phyloP scores from a whole-genome alignment of 176 grass and related monocot genomes.

The Aegilops tauschii region DNA sequence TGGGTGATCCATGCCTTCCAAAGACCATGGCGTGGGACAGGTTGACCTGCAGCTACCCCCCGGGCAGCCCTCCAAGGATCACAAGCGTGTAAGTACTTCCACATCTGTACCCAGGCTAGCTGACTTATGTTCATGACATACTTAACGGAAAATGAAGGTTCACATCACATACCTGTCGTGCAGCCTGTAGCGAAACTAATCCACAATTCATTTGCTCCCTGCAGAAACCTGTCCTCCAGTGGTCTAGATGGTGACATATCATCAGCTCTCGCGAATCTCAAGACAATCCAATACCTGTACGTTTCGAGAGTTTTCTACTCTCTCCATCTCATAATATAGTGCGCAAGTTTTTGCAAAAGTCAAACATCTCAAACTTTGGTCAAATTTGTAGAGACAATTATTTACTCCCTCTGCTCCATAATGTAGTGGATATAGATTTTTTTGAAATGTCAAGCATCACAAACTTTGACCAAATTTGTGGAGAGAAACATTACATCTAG shows the following conservation, averaged over 20 bases:
- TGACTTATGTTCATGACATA: not conserved
- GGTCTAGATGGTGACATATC: slow-evolving; percentile 47
- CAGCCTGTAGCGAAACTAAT: not conserved
- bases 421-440: too few species aligned
- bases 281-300: slow-evolving; percentile 42
- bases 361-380: too few species aligned
- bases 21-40: slow-evolving; percentile 48
- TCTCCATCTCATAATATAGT: too few species aligned
- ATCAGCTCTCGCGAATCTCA: slow-evolving; percentile 36
- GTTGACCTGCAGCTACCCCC: slow-evolving; percentile 48
- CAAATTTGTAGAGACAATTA: too few species aligned
- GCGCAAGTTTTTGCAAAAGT: too few species aligned
- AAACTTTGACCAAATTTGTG: too few species aligned
- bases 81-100: slow-evolving; percentile 32
- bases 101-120: too few species aligned
- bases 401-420: too few species aligned
- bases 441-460: too few species aligned
- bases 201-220: not conserved
- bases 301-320: not conserved
- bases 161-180: too few species aligned
- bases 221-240: slow-evolving; percentile 50
- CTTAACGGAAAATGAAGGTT: too few species aligned
- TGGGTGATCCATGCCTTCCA: slow-evolving; percentile 61
- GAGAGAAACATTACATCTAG: too few species aligned
- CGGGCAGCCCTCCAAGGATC: slow-evolving; percentile 44